phyloP scores from a whole-genome alignment of 495 filamentous ascomycete species.

The Chaetomium tenue region DNA sequence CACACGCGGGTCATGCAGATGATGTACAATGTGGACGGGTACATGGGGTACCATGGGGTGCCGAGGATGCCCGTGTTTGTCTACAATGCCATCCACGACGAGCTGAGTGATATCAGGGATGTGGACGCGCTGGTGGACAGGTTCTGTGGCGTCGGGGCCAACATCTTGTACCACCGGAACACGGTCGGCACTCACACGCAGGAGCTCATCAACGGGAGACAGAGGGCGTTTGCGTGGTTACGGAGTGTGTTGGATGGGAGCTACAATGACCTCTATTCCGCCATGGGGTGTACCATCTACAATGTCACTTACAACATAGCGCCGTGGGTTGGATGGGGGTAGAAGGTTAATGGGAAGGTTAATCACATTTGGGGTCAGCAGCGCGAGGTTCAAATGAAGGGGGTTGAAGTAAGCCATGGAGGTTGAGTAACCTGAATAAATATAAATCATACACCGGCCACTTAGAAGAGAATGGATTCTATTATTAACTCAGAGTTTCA shows the following conservation, averaged over 20 bases:
- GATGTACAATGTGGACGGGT: constrained; percentile 36
- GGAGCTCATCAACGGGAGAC: constrained; percentile 3
- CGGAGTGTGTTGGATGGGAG: constrained; percentile 5
- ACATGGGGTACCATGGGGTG: constrained; percentile 44
- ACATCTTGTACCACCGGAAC: constrained; percentile 48
- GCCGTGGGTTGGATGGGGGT: constrained; percentile 12
- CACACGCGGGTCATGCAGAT: constrained; percentile 25
- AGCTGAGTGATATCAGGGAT: constrained; percentile 44
- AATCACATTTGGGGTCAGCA: too few relatives aligned
- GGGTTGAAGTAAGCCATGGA: too few relatives aligned
- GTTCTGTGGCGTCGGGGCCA: constrained; percentile 42
- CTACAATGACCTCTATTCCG: not conserved
- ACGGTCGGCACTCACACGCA: constrained; percentile 1
- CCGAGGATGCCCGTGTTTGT: constrained; percentile 48
- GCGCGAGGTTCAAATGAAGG: too few relatives aligned
- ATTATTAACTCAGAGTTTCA: too few relatives aligned
- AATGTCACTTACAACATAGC: constrained; percentile 11
- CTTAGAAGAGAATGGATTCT: too few relatives aligned
- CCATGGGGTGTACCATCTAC: constrained; percentile 5
- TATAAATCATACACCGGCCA: too few relatives aligned
- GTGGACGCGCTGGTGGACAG: constrained; percentile 45
- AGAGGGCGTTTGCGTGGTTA: constrained; percentile 12
- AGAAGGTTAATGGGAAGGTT: not conserved
- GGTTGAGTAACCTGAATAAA: too few relatives aligned
- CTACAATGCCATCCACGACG: constrained; percentile 53